A percentile compares a stretch with the other conserved stretches of the same genome.
Evolutionary conservation across 441 rosid genomes (phyloP).

Genomic region (Mallotus repandus): DNA sequence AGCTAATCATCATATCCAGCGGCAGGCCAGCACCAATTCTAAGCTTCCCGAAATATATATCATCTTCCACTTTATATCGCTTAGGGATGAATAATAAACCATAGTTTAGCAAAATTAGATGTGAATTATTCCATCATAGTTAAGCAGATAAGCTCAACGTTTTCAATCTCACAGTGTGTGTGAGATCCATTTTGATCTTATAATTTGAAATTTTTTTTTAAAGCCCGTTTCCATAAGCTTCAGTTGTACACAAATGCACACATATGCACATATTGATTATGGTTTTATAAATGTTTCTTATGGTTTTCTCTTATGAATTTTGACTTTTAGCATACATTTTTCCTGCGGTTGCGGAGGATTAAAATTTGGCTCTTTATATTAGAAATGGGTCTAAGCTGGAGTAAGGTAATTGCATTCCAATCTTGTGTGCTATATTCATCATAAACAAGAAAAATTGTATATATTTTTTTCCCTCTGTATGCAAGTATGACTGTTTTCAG

Average conservation of each 20-base stretch:
- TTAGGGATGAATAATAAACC: not conserved
- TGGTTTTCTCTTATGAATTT: not conserved
- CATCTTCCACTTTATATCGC: not conserved
- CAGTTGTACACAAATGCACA: not conserved
- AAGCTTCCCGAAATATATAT: not conserved
- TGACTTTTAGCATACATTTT: constrained; percentile 9
- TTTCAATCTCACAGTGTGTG: not conserved
- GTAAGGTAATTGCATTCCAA: constrained; percentile 15
- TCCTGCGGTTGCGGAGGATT: not conserved
- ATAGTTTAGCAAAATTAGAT: not conserved
- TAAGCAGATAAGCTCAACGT: not conserved
- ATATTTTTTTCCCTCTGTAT: not conserved
- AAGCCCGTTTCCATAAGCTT: not conserved
- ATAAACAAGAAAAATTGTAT: not conserved
- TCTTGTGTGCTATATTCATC: not conserved
- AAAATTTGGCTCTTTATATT: not conserved
- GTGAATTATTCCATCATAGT: not conserved
- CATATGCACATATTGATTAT: not conserved
- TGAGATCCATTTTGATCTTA: not conserved
- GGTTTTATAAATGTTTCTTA: not conserved
- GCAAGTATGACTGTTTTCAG: not conserved
- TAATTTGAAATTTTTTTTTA: not conserved
- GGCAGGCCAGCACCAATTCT: not conserved
- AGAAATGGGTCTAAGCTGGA: constrained; percentile 23
- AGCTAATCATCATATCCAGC: not conserved